A percentile compares a stretch with the other conserved stretches of the same genome.
Evolutionary conservation across 2,329 filamentous ascomycete genomes (phyloP).

Genomic region (Fusarium austroafricanum): DNA sequence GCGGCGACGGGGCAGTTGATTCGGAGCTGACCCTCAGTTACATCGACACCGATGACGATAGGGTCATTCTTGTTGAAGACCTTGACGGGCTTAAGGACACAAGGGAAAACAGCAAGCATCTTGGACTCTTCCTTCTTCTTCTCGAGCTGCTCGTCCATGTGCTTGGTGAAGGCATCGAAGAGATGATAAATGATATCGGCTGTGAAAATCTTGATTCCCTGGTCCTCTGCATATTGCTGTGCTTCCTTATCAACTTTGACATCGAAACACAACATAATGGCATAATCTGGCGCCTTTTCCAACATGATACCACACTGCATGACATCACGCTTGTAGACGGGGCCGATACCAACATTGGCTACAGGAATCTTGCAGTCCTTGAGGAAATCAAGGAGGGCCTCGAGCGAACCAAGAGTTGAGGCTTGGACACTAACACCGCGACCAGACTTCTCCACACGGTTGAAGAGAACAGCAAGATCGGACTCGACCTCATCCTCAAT

Average conservation of each 20-base stretch:
- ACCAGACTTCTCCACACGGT: constrained; percentile 89
- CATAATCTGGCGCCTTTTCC: constrained; percentile 93
- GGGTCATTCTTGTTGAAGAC: constrained; percentile 99
- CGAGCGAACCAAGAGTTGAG: constrained; percentile 95
- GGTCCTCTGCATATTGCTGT: constrained; percentile 87
- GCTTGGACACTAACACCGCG: constrained; percentile 97
- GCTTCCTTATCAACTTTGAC: constrained; percentile 99
- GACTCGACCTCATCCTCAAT: constrained; percentile 96
- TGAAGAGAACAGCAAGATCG: constrained; percentile 91
- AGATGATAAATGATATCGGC: constrained; percentile 99
- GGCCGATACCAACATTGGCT: constrained; percentile 95
- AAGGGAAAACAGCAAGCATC: constrained; percentile 96
- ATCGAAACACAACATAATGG: constrained; percentile 99
- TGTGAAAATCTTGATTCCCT: constrained; percentile 97
- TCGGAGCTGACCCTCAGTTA: constrained; percentile 87
- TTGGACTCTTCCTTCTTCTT: constrained; percentile 97
- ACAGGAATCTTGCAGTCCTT: constrained; percentile 97
- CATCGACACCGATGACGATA: constrained; percentile 95
- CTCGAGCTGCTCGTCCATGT: constrained; percentile 88
- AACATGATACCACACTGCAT: constrained; percentile 96
- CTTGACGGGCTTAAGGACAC: constrained; percentile 86
- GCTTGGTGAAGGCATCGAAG: constrained; percentile 95
- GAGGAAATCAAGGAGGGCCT: constrained; percentile 95
- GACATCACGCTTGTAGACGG: constrained; percentile 97
- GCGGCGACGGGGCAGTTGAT: constrained; percentile 91